Conservation (phyloP, 345 rosid species). For the Streptanthus diversifolius region DNA sequence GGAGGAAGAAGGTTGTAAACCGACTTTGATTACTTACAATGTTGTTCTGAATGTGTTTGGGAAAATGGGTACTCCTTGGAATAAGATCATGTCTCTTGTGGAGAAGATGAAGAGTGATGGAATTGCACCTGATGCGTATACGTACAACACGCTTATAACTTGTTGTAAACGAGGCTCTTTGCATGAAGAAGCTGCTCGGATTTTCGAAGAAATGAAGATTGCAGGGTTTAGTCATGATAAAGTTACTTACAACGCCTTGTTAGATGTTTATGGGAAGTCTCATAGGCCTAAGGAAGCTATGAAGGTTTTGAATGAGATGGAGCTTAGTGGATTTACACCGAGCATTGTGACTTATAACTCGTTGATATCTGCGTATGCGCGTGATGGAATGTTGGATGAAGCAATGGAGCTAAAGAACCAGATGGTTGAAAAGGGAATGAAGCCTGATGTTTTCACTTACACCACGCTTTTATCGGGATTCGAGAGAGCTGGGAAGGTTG, state of each 20-base stretch:
- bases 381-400: slow-evolving; percentile 72
- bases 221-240: slow-evolving; percentile 67
- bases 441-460: slow-evolving; percentile 86
- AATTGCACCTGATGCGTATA: slow-evolving; percentile 63
- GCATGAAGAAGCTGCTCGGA: slow-evolving; percentile 67
- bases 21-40: slow-evolving; percentile 80
- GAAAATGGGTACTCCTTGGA: slow-evolving; percentile 95
- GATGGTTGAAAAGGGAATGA: slow-evolving; percentile 59
- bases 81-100: slow-evolving; percentile 51
- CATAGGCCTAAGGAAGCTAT: slow-evolving; percentile 80
- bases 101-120: slow-evolving; percentile 61
- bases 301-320: slow-evolving; percentile 80
- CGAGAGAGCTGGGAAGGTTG: slow-evolving; percentile 79
- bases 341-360: slow-evolving; percentile 76
- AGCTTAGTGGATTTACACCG: slow-evolving; percentile 55
- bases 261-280: slow-evolving; percentile 90
- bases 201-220: slow-evolving; percentile 63
- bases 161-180: slow-evolving; percentile 77
- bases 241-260: slow-evolving; percentile 70
- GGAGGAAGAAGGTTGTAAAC: slow-evolving; percentile 74
- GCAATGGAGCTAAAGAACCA: slow-evolving; percentile 69
- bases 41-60: slow-evolving; percentile 76
- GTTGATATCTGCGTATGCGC: slow-evolving; percentile 73
- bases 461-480: slow-evolving; percentile 83
- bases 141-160: slow-evolving; percentile 76